Evolutionary conservation across 2,329 filamentous ascomycete genomes (phyloP).

Genomic region (Xylariaceae sp.): DNA sequence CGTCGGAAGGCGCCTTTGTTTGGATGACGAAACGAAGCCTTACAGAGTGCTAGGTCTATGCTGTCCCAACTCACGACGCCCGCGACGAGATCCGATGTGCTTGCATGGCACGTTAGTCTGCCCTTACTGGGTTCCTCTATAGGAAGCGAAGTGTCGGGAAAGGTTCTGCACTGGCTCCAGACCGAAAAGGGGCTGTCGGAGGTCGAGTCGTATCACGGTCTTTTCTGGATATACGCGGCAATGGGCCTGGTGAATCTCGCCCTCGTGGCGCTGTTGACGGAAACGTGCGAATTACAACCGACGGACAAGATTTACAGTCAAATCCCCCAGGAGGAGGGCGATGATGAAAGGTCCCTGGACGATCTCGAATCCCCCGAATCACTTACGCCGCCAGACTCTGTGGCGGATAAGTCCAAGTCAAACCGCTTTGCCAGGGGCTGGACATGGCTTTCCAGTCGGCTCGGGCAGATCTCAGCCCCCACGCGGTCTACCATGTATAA

Average conservation of each 20-base stretch:
- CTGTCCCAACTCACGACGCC: conserved; percentile 55
- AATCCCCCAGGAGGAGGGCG: conserved; percentile 17
- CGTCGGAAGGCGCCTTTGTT: neutral
- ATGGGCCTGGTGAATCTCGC: conserved; percentile 50
- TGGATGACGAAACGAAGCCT: neutral
- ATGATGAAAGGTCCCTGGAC: conserved; percentile 1
- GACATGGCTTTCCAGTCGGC: conserved; percentile 32
- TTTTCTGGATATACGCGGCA: conserved; percentile 52
- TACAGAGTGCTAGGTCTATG: conserved; percentile 37
- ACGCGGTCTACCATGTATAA: conserved; percentile 57
- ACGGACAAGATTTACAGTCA: conserved; percentile 24
- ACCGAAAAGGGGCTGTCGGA: conserved; percentile 43
- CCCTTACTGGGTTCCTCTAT: conserved; percentile 50
- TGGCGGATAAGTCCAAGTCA: conserved; percentile 9
- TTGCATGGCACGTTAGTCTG: conserved; percentile 59
- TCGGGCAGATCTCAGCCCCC: conserved; percentile 51
- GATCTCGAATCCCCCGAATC: conserved; percentile 1
- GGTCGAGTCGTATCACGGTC: conserved; percentile 48
- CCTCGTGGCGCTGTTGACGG: conserved; percentile 42
- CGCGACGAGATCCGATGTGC: conserved; percentile 53
- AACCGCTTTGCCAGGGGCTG: conserved; percentile 17
- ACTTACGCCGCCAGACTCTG: neutral
- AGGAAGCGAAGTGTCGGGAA: conserved; percentile 48
- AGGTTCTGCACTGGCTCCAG: conserved; percentile 44
- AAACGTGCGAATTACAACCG: conserved; percentile 42